phyloP scores from a whole-genome alignment of 106 monocot species.

The Cymbidium sinense region DNA sequence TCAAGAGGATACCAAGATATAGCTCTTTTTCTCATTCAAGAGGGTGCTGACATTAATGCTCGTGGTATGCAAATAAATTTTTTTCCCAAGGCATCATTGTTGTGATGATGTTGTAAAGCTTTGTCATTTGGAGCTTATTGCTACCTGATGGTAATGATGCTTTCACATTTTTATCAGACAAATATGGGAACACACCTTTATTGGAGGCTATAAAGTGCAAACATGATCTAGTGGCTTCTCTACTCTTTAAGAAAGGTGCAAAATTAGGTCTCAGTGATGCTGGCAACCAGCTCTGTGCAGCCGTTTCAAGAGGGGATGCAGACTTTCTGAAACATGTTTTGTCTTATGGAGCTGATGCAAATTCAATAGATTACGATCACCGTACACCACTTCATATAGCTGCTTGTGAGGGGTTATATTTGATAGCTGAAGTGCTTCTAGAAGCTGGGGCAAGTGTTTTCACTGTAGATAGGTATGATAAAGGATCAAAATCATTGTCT shows the following conservation, averaged over 20 bases:
- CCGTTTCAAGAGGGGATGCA: conserved; percentile 55
- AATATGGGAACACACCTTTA: conserved; percentile 80
- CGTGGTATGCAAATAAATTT: conserved; percentile 9
- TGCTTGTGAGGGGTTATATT: conserved; percentile 72
- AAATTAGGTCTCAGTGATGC: conserved; percentile 45
- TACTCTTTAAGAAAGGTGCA: conserved; percentile 58
- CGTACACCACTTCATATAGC: conserved; percentile 86
- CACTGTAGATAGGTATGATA: conserved; percentile 52
- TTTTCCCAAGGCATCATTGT: neutral
- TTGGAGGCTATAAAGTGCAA: conserved; percentile 72
- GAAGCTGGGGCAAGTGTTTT: conserved; percentile 81
- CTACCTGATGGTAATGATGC: neutral
- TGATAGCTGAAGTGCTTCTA: conserved; percentile 65
- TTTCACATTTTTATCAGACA: conserved; percentile 35
- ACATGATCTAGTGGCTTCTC: conserved; percentile 57
- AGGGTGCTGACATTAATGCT: conserved; percentile 56
- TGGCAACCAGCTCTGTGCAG: conserved; percentile 57
- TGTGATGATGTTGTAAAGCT: neutral
- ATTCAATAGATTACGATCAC: conserved; percentile 78
- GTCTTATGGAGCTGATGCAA: conserved; percentile 57
- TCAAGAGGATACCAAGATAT: conserved; percentile 64
- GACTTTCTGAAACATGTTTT: conserved; percentile 61
- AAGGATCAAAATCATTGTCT: neutral
- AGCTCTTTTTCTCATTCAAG: conserved; percentile 52
- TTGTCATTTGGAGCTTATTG: neutral